Conservation (phyloP, 495 filamentous ascomycete species). For the Xylaria acuta region DNA sequence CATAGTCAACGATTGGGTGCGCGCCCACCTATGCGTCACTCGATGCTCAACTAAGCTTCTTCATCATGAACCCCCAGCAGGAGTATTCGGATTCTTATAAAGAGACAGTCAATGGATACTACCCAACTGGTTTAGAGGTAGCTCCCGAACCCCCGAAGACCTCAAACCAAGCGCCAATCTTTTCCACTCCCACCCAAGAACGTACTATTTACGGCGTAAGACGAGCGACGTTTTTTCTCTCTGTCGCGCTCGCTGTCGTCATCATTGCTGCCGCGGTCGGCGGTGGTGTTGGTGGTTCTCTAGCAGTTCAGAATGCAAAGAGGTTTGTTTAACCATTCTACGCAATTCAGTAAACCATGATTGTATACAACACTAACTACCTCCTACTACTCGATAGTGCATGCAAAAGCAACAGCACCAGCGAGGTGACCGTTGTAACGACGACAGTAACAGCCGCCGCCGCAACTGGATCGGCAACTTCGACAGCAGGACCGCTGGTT, state of each 20-base stretch:
- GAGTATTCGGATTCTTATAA: slow-evolving; percentile 3
- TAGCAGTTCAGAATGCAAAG: slow-evolving; percentile 36
- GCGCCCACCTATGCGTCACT: not conserved
- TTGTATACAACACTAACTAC: not conserved
- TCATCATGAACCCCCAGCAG: slow-evolving; percentile 5
- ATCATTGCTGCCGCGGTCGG: slow-evolving; percentile 34
- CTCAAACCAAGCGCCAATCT: not conserved
- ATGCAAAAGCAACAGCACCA: not conserved
- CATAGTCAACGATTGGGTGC: not conserved
- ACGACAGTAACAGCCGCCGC: slow-evolving; percentile 6
- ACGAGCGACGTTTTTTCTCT: slow-evolving; percentile 30
- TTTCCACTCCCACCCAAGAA: slow-evolving; percentile 5
- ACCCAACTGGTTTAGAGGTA: slow-evolving; percentile 3
- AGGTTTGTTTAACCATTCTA: slow-evolving; percentile 17
- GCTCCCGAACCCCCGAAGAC: not conserved
- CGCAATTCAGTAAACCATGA: not conserved
- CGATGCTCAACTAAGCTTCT: not conserved
- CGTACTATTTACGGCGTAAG: slow-evolving; percentile 32
- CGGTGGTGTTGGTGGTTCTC: slow-evolving; percentile 34
- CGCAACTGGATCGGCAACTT: slow-evolving; percentile 7
- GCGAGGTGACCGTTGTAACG: not conserved
- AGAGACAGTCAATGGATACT: not conserved
- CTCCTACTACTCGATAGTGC: slow-evolving; percentile 1
- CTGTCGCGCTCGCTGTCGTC: slow-evolving; percentile 29
- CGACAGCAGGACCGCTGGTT: slow-evolving; percentile 14